These are phyloP conservation scores for Xylaria flabelliformis DNA, from an alignment of 495 filamentous ascomycete species.

Conservation along the genomic window DNA sequence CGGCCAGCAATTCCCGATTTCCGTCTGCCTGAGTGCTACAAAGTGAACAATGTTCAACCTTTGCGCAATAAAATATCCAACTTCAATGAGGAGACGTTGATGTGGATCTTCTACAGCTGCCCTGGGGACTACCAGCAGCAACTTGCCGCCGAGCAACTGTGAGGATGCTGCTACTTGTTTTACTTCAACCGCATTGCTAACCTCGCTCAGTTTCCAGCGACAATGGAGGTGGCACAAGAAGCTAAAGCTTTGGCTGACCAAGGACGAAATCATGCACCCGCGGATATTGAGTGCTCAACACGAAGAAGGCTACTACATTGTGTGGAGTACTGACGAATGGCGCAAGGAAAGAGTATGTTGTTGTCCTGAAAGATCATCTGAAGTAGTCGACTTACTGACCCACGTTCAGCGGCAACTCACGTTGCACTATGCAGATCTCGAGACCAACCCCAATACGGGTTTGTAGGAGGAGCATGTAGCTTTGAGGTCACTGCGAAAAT, in stretches of 20 bases:
- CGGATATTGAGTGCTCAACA: conserved; percentile 68
- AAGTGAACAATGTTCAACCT: conserved; percentile 83
- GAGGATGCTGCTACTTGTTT: conserved; percentile 34
- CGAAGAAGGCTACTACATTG: conserved; percentile 86
- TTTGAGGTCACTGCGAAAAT: conserved; percentile 14
- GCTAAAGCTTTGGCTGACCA: conserved; percentile 87
- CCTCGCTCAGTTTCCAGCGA: conserved; percentile 56
- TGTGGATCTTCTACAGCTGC: conserved; percentile 94
- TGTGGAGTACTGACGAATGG: conserved; percentile 88
- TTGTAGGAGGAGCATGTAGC: conserved; percentile 9
- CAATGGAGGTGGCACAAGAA: conserved; percentile 96
- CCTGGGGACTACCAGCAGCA: conserved; percentile 85
- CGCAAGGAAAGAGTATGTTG: conserved; percentile 76
- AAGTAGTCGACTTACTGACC: conserved; percentile 20
- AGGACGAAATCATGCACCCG: conserved; percentile 77
- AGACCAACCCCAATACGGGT: conserved; percentile 45
- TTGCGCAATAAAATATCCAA: conserved; percentile 77
- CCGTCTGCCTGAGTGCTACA: conserved; percentile 81
- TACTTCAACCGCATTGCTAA: conserved; percentile 28
- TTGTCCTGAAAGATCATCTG: conserved; percentile 3
- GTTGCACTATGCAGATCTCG: conserved; percentile 78
- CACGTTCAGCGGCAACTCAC: conserved; percentile 72
- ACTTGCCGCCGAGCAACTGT: conserved; percentile 81
- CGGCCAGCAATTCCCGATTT: conserved; percentile 80
- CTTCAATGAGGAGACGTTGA: conserved; percentile 89